Evolutionary conservation across 768 basidiomycete genomes (phyloP).

Genomic region (Dioszegia crocea): DNA sequence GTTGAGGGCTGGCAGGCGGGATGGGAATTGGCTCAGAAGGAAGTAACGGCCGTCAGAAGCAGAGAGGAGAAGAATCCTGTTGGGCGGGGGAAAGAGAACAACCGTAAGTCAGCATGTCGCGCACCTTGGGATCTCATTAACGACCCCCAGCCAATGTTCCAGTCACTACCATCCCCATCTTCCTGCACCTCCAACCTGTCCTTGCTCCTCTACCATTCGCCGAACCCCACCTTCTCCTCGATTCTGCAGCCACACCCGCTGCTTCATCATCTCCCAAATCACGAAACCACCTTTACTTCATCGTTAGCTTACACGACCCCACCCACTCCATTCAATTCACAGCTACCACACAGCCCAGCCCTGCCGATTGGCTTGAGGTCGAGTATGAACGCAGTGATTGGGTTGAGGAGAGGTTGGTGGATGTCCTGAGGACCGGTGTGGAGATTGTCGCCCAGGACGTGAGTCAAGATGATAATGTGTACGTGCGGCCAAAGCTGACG

Average conservation of each 20-base stretch:
- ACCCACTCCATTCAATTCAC: conserved; percentile 69
- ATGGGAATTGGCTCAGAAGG: conserved; percentile 75
- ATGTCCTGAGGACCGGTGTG: conserved; percentile 73
- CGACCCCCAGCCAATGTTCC: conserved; percentile 40
- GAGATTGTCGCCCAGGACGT: conserved; percentile 85
- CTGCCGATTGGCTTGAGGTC: conserved; percentile 76
- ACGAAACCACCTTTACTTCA: conserved; percentile 62
- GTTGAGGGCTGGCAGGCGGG: conserved; percentile 82
- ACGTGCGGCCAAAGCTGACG: neutral
- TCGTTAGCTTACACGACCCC: conserved; percentile 71
- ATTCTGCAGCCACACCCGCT: conserved; percentile 31
- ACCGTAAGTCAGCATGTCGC: neutral
- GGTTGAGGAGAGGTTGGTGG: conserved; percentile 93
- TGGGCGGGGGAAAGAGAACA: conserved; percentile 33
- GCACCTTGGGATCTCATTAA: conserved; percentile 41
- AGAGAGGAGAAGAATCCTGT: conserved; percentile 37
- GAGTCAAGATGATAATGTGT: conserved; percentile 6
- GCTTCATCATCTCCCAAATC: conserved; percentile 4
- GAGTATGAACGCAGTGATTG: conserved; percentile 77
- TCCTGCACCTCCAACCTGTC: conserved; percentile 88
- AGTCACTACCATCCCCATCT: conserved; percentile 77
- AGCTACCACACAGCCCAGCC: conserved; percentile 77
- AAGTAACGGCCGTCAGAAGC: conserved; percentile 30
- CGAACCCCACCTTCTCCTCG: conserved; percentile 44
- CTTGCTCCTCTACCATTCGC: conserved; percentile 56